Evolutionary conservation across 768 basidiomycete species (phyloP), one percentile per base, ranked within the genome.

Genomic region (Lanmaoa rubissima): DNA sequence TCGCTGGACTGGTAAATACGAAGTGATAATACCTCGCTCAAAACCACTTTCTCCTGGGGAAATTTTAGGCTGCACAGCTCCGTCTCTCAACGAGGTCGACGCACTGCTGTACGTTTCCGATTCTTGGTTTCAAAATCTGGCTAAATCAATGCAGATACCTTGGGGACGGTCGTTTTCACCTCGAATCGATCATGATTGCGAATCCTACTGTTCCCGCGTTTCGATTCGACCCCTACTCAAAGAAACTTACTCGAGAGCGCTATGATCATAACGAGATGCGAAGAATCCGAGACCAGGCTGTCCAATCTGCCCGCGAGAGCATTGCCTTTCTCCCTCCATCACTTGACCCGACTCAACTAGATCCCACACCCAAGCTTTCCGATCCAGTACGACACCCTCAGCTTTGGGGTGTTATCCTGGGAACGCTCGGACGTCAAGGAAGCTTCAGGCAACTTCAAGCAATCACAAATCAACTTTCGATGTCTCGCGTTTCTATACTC

Each of bases 161-260:
- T 28, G 97, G 97, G 17, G 97, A 99, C 65, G 97, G 97, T 21
- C 88, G 97, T 11, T 99, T 99, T 77, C 97, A 98, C 69, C 82
- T 98, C 17, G 97, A 99, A 73, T 91, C 93, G 14, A 94, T 98
- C 70, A 99, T 99, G 97, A 97, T 99, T 57, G 94, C 94, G n/a
- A 99, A 99, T 70, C 97, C 97, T 0, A 73, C 82, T 32, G 81
- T 98, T 17, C 94, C 97, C 12, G 95, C 97, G 0, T 99, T 97
- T 75, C 85, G 97, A 21, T 99, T 98, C 73, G 97, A 98, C 68
- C 97, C 97, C 4, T 99, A 98, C 72, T 92, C 94, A 21, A 99
- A 99, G 73, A 97, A 94, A 68, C 79, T 99, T 49, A 98, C 97
- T 2, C 77, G 93, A 55, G 97, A 99, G 69, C 80, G 85, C 4